These are phyloP conservation scores for Phoma herbarum DNA, from an alignment of 2,329 filamentous ascomycete genomes.

Conservation along the genomic window DNA sequence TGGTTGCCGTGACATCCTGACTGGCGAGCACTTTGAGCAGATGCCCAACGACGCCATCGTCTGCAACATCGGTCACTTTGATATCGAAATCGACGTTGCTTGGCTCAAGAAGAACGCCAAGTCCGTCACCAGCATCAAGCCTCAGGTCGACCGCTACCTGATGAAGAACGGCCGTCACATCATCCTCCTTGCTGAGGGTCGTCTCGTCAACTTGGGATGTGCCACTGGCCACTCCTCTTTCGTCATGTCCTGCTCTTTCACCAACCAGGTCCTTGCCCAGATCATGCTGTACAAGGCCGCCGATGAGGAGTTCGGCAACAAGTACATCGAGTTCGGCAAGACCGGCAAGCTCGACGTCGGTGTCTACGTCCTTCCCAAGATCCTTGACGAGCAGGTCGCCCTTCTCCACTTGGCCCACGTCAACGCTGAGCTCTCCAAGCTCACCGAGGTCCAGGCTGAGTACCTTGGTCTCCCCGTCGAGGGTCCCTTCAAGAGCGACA, in stretches of 20 bases:
- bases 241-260: conserved; percentile 99
- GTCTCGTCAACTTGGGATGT: conserved; percentile 99
- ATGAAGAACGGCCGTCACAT: conserved; percentile 95
- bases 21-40: conserved; percentile 87
- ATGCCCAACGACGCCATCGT: conserved; percentile 99
- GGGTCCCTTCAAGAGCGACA: conserved; percentile 96
- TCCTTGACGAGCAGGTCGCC: conserved; percentile 98
- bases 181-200: conserved; percentile 97
- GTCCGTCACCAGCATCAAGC: conserved; percentile 98
- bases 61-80: conserved; percentile 99
- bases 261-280: conserved; percentile 99
- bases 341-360: conserved; percentile 87
- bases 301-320: conserved; percentile 86
- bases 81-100: conserved; percentile 99
- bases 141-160: conserved; percentile 97
- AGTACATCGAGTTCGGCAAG: conserved; percentile 97
- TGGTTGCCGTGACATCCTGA: conserved; percentile 97
- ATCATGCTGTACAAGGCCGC: conserved; percentile 97
- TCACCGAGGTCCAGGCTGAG: conserved; percentile 87
- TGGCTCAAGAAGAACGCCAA: conserved; percentile 98
- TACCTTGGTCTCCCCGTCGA: conserved; percentile 87
- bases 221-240: conserved; percentile 99
- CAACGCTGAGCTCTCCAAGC: conserved; percentile 90
- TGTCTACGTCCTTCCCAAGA: conserved; percentile 98
- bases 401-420: conserved; percentile 90